These are phyloP conservation scores for Russula earlei DNA, from an alignment of 768 basidiomycete species.

Conservation along the genomic window DNA sequence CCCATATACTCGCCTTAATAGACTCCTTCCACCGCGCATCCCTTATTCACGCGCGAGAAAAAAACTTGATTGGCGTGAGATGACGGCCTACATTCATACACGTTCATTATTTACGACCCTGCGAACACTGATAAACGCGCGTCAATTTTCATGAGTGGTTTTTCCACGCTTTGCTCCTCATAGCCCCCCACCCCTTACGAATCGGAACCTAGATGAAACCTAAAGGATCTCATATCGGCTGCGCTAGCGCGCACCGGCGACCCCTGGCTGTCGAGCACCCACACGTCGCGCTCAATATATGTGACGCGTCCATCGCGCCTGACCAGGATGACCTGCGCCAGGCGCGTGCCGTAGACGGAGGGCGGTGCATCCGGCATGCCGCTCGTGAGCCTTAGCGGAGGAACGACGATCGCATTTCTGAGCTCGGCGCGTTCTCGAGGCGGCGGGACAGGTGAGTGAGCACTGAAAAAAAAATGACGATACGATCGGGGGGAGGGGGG, in stretches of 20 bases:
- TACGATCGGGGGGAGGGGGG: neutral
- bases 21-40: constrained; percentile 7
- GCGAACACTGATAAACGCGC: constrained; percentile 10
- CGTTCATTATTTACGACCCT: constrained; percentile 1
- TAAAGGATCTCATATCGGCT: constrained; percentile 41
- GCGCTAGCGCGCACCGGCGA: constrained; percentile 32
- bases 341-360: constrained; percentile 54
- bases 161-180: neutral
- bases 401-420: constrained; percentile 53
- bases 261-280: constrained; percentile 37
- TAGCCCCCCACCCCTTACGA: neutral
- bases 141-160: no score
- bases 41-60: constrained; percentile 7
- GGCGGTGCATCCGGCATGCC: neutral
- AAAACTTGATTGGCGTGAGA: constrained; percentile 2
- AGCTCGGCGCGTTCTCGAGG: constrained; percentile 44
- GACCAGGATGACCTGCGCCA: constrained; percentile 64
- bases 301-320: constrained; percentile 47
- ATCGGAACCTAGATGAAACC: constrained; percentile 31
- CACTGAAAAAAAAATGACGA: neutral
- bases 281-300: constrained; percentile 68
- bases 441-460: constrained; percentile 19
- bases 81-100: neutral
- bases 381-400: constrained; percentile 37
- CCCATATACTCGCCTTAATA: constrained; percentile 14